These are phyloP conservation scores for Mesembryanthemum crystallinum DNA, from an alignment of 148 eudicot genomes.

Conservation along the genomic window DNA sequence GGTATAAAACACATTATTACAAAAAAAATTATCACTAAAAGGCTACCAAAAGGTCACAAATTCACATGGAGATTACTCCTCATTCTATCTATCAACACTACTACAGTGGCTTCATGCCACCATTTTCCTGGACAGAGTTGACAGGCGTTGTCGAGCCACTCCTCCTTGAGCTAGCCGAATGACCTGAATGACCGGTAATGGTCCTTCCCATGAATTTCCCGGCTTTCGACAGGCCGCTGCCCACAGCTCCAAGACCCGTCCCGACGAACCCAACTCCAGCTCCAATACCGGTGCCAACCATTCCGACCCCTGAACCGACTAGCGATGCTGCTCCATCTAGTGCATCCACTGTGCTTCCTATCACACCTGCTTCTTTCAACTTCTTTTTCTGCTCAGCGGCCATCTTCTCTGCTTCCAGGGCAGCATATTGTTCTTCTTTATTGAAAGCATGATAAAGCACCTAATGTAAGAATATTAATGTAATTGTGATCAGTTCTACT, in stretches of 20 bases:
- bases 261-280: constrained; percentile 77
- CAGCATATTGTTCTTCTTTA: constrained; percentile 82
- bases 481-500: not conserved
- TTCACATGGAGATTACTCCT: not conserved
- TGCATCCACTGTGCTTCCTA: constrained; percentile 93
- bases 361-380: constrained; percentile 81
- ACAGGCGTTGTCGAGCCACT: constrained; percentile 66
- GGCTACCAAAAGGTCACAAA: constrained; percentile 11
- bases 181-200: constrained; percentile 56
- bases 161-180: constrained; percentile 36
- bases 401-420: constrained; percentile 75
- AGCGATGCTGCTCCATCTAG: constrained; percentile 65
- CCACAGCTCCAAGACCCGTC: constrained; percentile 67
- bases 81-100: not conserved
- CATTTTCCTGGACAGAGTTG: constrained; percentile 55
- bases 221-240: constrained; percentile 77
- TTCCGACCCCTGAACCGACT: constrained; percentile 63
- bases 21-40: constrained; percentile 3
- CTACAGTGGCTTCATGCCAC: constrained; percentile 45
- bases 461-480: constrained; percentile 28
- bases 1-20: not conserved
- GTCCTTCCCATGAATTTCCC: constrained; percentile 93
- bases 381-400: constrained; percentile 70
- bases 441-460: constrained; percentile 66
- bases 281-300: constrained; percentile 65